Percentiles rank a stretch among this genome's conserved stretches.
Evolutionary conservation across 129 eudicot genomes (phyloP).

Genomic region (Scalesia atractyloides): DNA sequence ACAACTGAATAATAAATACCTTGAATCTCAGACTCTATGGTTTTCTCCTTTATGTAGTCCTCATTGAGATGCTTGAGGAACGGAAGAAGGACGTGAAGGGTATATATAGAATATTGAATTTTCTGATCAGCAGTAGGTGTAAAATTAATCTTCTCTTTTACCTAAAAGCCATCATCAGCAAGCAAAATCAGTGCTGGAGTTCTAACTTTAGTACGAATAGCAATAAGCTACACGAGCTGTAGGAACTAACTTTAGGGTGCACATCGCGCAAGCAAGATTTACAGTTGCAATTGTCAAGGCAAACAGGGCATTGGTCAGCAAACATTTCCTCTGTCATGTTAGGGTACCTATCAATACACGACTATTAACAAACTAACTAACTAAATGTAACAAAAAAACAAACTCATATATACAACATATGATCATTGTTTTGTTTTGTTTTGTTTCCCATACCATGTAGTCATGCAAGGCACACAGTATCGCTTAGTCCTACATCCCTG

Average conservation of each 20-base stretch:
- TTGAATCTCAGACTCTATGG: conserved; percentile 64
- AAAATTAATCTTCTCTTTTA: conserved; percentile 26
- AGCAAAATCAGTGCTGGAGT: background rate
- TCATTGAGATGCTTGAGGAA: conserved; percentile 50
- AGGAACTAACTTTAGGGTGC: conserved; percentile 35
- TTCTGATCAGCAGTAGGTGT: conserved; percentile 38
- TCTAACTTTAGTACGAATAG: background rate
- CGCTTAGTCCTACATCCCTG: conserved; percentile 52
- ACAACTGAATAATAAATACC: conserved; percentile 47
- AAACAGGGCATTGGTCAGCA: conserved; percentile 78
- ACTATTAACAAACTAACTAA: background rate
- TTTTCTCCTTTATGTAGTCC: conserved; percentile 60
- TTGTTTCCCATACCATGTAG: conserved; percentile 34
- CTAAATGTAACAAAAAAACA: background rate
- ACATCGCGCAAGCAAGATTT: conserved; percentile 72
- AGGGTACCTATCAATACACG: conserved; percentile 65
- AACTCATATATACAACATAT: no score
- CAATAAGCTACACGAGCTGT: background rate
- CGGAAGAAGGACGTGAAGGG: conserved; percentile 57
- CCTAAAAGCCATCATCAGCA: conserved; percentile 26
- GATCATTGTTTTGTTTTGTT: no score
- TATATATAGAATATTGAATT: conserved; percentile 44
- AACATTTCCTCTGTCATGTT: conserved; percentile 53
- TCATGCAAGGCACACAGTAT: conserved; percentile 67
- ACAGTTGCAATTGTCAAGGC: conserved; percentile 80